A percentile compares a stretch with the other conserved stretches of the same genome.
phyloP scores from a whole-genome alignment of 805 yeast genomes.

The Candida yuanshanica region DNA sequence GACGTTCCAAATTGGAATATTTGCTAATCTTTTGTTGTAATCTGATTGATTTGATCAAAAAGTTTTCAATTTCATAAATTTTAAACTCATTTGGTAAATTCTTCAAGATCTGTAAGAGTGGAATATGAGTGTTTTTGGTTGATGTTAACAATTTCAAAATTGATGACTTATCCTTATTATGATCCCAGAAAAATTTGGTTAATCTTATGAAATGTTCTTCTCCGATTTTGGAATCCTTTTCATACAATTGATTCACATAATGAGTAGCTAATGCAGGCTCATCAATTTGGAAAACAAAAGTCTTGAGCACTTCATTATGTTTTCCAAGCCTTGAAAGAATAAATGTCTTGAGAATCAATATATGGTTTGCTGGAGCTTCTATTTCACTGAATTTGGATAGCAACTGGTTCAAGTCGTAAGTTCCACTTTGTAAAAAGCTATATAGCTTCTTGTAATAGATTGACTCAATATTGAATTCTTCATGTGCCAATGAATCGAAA shows the following conservation, averaged over 20 bases:
- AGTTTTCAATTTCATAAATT: conserved; percentile 15
- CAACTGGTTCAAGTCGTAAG: not conserved
- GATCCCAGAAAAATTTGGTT: conserved; percentile 33
- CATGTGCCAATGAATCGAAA: conserved; percentile 25
- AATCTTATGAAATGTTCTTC: conserved; percentile 29
- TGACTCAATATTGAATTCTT: conserved; percentile 6
- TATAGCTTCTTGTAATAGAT: conserved; percentile 28
- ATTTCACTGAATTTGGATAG: not conserved
- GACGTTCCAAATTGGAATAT: conserved; percentile 1
- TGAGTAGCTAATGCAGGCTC: conserved; percentile 54
- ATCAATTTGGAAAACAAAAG: conserved; percentile 50
- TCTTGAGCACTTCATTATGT: conserved; percentile 57
- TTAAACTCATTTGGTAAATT: conserved; percentile 10
- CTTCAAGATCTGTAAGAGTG: conserved; percentile 11
- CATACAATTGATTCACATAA: conserved; percentile 50
- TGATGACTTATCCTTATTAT: conserved; percentile 21
- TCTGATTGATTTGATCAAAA: conserved; percentile 15
- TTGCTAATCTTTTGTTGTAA: conserved; percentile 8
- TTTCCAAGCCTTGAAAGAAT: conserved; percentile 55
- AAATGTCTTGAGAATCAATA: conserved; percentile 48
- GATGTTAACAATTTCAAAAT: conserved; percentile 34
- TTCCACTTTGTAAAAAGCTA: conserved; percentile 26
- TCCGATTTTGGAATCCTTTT: conserved; percentile 3
- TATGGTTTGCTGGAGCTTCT: not conserved
- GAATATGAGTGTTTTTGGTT: conserved; percentile 1